These are phyloP conservation scores for Ganoderma boninense DNA, from an alignment of 1,284 basidiomycete species.

Conservation along the genomic window DNA sequence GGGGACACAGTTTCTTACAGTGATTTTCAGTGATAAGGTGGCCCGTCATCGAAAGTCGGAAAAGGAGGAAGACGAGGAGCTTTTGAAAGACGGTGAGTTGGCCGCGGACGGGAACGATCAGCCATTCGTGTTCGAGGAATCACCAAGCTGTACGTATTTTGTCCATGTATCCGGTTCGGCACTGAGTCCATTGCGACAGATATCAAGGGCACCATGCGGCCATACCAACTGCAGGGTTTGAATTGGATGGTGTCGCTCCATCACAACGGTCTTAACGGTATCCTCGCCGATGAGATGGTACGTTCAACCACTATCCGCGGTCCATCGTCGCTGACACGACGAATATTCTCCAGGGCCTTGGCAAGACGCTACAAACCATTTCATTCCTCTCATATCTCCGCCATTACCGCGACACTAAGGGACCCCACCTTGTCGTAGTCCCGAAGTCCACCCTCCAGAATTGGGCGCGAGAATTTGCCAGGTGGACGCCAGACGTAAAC, in stretches of 20 bases:
- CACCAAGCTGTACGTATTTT: slow-evolving; percentile 79
- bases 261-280: slow-evolving; percentile 94
- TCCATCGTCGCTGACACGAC: too few species aligned
- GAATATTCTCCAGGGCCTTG: slow-evolving; percentile 78
- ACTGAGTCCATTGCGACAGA: slow-evolving; percentile 54
- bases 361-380: slow-evolving; percentile 98
- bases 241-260: slow-evolving; percentile 98
- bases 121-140: slow-evolving; percentile 92
- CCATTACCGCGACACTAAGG: slow-evolving; percentile 79
- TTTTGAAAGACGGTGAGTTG: slow-evolving; percentile 87
- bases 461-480: slow-evolving; percentile 93
- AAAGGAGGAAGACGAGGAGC: slow-evolving; percentile 97
- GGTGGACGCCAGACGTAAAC: slow-evolving; percentile 93
- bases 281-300: slow-evolving; percentile 95
- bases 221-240: slow-evolving; percentile 95
- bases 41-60: slow-evolving; percentile 94
- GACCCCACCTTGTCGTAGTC: slow-evolving; percentile 95
- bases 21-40: slow-evolving; percentile 66
- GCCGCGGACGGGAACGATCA: slow-evolving; percentile 85
- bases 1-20: too few species aligned
- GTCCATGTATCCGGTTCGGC: neutral
- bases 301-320: slow-evolving; percentile 30
- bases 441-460: slow-evolving; percentile 98
- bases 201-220: slow-evolving; percentile 90
- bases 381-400: slow-evolving; percentile 97